A percentile compares a stretch with the other conserved stretches of the same genome.
phyloP scores from a whole-genome alignment of 108 stramenopile species.

The Pseudonitzschia multiseries region DNA sequence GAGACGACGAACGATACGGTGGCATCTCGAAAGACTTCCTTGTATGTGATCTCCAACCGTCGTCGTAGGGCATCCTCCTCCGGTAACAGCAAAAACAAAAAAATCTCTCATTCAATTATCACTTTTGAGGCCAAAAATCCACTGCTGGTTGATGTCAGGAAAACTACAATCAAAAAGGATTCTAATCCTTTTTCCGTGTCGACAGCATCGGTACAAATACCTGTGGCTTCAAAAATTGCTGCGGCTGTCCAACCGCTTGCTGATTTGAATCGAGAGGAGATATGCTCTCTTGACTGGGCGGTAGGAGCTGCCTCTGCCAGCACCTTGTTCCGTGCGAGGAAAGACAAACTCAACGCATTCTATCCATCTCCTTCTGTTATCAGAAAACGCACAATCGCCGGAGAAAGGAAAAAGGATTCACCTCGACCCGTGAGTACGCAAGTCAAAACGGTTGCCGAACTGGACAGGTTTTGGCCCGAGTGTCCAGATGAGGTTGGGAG shows the following conservation, averaged over 20 bases:
- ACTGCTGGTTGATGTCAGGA: not conserved
- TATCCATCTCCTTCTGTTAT: not conserved
- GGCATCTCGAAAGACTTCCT: not conserved
- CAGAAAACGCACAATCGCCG: not conserved
- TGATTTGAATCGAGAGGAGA: not conserved
- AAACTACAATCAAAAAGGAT: not conserved
- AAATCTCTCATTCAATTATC: not conserved
- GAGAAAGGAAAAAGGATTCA: not conserved
- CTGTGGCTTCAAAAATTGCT: not conserved
- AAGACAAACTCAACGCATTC: not conserved
- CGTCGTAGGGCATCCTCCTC: not conserved
- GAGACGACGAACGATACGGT: not conserved
- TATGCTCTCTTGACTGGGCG: not conserved
- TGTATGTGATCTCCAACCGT: not conserved
- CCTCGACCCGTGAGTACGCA: not conserved
- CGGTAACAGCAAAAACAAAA: not conserved
- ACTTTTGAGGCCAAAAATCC: not conserved
- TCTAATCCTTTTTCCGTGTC: not conserved
- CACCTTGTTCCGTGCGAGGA: conserved; percentile 4
- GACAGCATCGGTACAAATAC: not conserved
- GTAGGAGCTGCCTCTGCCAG: not conserved
- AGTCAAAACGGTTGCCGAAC: conserved; percentile 15
- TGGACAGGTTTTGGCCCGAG: conserved; percentile 22
- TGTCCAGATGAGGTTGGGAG: conserved; percentile 34
- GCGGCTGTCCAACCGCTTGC: not conserved